These are phyloP conservation scores for Inonotus obliquus DNA, from an alignment of 1,284 basidiomycete species.

Conservation along the genomic window DNA sequence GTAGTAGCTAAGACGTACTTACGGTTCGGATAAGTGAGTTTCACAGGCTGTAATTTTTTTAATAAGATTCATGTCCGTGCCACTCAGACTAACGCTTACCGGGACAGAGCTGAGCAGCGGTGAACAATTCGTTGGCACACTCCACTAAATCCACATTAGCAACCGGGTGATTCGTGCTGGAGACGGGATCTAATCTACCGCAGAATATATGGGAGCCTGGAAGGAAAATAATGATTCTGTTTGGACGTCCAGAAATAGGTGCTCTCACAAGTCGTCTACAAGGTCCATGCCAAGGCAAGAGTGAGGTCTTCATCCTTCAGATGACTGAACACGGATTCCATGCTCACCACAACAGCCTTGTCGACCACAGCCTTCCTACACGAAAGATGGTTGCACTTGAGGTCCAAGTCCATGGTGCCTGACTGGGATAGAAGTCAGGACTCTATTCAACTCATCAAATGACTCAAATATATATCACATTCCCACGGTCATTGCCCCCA, in stretches of 20 bases:
- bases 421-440: not conserved
- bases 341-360: conserved; percentile 74
- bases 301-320: not conserved
- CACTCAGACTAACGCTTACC: conserved; percentile 34
- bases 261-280: conserved; percentile 16
- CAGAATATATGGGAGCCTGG: conserved; percentile 81
- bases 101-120: conserved; percentile 68
- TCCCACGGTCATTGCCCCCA: too few relatives aligned
- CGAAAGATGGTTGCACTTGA: conserved; percentile 72
- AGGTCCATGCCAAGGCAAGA: not conserved
- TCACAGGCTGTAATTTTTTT: conserved; percentile 61
- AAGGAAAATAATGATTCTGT: not conserved
- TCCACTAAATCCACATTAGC: conserved; percentile 42
- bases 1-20: conserved; percentile 22
- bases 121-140: conserved; percentile 81
- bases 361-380: conserved; percentile 62
- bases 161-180: not conserved
- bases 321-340: not conserved
- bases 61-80: not conserved
- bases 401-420: conserved; percentile 38
- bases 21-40: conserved; percentile 74
- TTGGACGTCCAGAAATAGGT: not conserved
- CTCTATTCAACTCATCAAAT: not conserved
- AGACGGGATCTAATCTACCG: conserved; percentile 37
- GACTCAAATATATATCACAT: too few relatives aligned